Evolutionary conservation across 1,284 basidiomycete species (phyloP).

Genomic region (Cutaneotrichosporon cyanovorans): DNA sequence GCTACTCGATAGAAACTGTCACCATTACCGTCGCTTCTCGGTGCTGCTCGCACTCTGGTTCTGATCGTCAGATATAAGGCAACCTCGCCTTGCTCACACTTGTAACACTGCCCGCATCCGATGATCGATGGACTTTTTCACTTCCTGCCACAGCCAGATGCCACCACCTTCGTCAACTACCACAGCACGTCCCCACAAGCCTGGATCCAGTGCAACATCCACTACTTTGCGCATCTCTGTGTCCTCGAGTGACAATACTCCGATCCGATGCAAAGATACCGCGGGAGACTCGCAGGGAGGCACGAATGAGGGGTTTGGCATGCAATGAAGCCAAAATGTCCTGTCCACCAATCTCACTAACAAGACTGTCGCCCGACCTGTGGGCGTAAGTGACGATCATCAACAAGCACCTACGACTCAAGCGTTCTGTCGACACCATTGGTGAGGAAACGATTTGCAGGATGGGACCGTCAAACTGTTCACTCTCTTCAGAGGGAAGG

Average conservation of each 20-base stretch:
- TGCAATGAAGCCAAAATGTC: constrained; percentile 19
- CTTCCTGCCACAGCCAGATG: constrained; percentile 36
- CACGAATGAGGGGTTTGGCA: constrained; percentile 18
- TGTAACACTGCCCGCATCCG: background rate
- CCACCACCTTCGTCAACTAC: constrained; percentile 36
- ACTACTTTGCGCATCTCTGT: constrained; percentile 27
- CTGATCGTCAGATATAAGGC: constrained; percentile 8
- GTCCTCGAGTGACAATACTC: constrained; percentile 1
- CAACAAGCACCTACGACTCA: background rate
- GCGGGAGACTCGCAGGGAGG: constrained; percentile 7
- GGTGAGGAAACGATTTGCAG: constrained; percentile 6
- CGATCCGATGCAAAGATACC: constrained; percentile 7
- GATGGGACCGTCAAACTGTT: background rate
- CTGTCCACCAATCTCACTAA: constrained; percentile 20
- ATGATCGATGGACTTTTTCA: constrained; percentile 15
- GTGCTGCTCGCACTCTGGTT: constrained; percentile 15
- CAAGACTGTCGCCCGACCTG: constrained; percentile 24
- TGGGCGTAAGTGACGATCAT: background rate
- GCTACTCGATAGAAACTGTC: constrained; percentile 29
- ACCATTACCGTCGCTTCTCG: background rate
- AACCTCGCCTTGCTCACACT: constrained; percentile 20
- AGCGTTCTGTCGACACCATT: background rate
- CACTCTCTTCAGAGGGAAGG: no score
- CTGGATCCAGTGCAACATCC: constrained; percentile 29
- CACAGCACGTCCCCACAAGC: constrained; percentile 19